Evolutionary conservation across 2,329 filamentous ascomycete species (phyloP).

Genomic region (Ceratocystis cacaofunesta): DNA sequence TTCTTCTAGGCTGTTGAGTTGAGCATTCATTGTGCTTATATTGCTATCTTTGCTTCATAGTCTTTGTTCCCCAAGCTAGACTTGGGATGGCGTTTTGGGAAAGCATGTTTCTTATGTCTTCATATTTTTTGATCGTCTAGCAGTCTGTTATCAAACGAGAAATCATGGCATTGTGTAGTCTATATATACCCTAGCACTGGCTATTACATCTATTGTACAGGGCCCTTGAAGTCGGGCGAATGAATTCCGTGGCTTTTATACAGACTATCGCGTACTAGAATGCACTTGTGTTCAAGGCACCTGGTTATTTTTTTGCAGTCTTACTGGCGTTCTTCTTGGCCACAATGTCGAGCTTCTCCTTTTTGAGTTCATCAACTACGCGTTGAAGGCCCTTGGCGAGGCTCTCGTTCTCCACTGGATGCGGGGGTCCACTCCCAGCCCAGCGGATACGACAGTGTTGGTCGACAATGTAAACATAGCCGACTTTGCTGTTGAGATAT

Average conservation of each 20-base stretch:
- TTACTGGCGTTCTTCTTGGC: conserved; percentile 17
- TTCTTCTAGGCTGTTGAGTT: conserved; percentile 29
- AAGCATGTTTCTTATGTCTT: conserved; percentile 7
- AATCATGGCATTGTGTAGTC: not conserved
- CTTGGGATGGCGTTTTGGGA: conserved; percentile 14
- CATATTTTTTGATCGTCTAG: not conserved
- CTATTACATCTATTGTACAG: not conserved
- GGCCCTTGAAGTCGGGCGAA: not conserved
- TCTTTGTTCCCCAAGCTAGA: conserved; percentile 26
- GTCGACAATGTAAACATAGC: conserved; percentile 86
- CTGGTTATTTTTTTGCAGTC: not conserved
- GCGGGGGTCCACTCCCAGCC: conserved; percentile 66
- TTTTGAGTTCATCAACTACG: conserved; percentile 44
- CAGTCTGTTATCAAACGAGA: not conserved
- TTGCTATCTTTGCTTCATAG: conserved; percentile 1
- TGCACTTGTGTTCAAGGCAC: not conserved
- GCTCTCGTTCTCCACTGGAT: conserved; percentile 50
- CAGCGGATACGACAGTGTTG: conserved; percentile 78
- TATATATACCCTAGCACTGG: not conserved
- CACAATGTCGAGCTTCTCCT: conserved; percentile 23
- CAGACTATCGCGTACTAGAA: conserved; percentile 14
- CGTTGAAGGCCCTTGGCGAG: conserved; percentile 49
- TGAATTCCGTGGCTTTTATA: not conserved
- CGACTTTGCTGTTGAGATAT: conserved; percentile 77
- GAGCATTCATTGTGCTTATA: not conserved